Evolutionary conservation across 768 basidiomycete genomes (phyloP), one percentile per base, ranked within the genome.

Genomic region (Pleurotus citrinopileatus): DNA sequence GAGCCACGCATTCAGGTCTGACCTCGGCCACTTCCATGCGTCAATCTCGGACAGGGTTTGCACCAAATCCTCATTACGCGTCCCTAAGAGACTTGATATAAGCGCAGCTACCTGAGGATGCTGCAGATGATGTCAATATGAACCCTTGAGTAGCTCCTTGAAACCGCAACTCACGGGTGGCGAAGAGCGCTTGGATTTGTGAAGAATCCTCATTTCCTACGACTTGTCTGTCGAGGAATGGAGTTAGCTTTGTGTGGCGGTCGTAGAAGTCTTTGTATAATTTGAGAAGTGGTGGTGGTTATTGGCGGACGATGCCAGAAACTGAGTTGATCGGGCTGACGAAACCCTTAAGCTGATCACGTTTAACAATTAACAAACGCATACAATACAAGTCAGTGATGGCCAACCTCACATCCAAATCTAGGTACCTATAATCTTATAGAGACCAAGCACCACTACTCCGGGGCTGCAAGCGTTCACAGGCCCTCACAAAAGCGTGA

Each of bases 1-100:
- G 68, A 93, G 86, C 97, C 97, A 99, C 54, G 90, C 86, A 72
- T 97, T 94, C 57, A 99, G 80, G 76, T 99, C 97, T 53, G 94
- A 94, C 58, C 97, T 83, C 29, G 94, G 92, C 88, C 92, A 98
- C 67, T 81, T 87, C 97, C 97, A 99, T 3, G 77, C 68, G 61
- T 88, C 82, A 63, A 95, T 86, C 56, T 79, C 70, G 27, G 78
- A 70, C 54, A 98, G 77, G 54, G 86, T 76, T 46, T 81, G 70
- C 2, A 85, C 73, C 25, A 98, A 76, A 59, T 93, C 84, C 36
- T 91, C 82, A 55, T 84, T 86, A 2, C 83, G 72, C 3, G 88
- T 85, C 55, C 77, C 76, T 42, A 81, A 65, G 26, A 97, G 76
- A 59, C 77, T 86, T 54, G 76, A 73, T 60, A 97, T 90, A 65